Conservation (phyloP, 2,329 filamentous ascomycete species). For the Seiridium cupressi region DNA sequence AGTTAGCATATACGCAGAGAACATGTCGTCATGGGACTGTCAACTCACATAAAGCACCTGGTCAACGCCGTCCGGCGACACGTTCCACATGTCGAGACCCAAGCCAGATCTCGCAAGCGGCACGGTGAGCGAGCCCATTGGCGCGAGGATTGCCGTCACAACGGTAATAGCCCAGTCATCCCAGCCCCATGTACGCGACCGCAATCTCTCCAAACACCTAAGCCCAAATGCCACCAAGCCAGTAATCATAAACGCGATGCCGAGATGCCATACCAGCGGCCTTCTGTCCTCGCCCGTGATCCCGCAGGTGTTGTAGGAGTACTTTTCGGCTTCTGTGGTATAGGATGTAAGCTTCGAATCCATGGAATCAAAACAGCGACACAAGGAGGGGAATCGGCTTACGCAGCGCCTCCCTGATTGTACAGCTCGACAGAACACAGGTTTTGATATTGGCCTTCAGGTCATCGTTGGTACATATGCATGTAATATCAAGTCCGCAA, state of each 20-base stretch:
- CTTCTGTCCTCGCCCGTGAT: not conserved
- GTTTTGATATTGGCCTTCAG: not conserved
- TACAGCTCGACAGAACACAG: not conserved
- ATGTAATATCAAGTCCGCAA: not conserved
- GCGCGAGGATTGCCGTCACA: not conserved
- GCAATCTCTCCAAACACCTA: not conserved
- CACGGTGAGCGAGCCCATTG: not conserved
- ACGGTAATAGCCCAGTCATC: not conserved
- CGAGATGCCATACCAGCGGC: conserved; percentile 4
- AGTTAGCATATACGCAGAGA: not conserved
- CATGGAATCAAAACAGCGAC: not conserved
- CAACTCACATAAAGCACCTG: not conserved
- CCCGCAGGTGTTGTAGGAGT: not conserved
- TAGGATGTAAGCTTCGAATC: not conserved
- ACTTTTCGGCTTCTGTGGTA: not conserved
- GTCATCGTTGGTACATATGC: not conserved
- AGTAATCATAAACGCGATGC: conserved; percentile 1
- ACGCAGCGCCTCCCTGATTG: conserved; percentile 2
- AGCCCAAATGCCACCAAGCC: not conserved
- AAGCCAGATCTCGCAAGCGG: not conserved
- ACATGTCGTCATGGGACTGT: not conserved
- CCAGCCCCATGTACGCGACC: not conserved
- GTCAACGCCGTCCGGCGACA: not conserved
- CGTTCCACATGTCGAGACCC: conserved; percentile 1
- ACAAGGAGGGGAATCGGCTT: not conserved